Evolutionary conservation across 371 early-diverging fungal genomes (phyloP), one percentile per base, ranked within the genome.

Genomic region (Paraphysoderma sedebokerense): DNA sequence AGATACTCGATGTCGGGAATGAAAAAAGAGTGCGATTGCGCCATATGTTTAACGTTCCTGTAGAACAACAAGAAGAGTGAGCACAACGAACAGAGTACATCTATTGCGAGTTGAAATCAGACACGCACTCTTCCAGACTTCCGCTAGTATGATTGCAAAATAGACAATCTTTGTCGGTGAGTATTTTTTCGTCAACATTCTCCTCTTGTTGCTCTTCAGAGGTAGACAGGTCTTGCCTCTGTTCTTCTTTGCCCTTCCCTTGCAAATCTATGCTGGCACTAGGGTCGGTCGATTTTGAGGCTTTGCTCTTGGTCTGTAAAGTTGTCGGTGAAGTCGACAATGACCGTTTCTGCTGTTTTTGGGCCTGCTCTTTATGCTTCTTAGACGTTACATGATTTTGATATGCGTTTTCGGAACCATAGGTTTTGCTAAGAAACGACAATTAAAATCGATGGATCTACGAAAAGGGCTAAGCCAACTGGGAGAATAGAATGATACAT

Each of bases 1-100:
- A 96, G 59, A 55, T 77, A 91, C 58, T 95, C 96, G 36, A 89
- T 70, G 63, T 96, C 92, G 23, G 98, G 98, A 50, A 98, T 80
- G 55, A 92, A 98, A 60, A 98, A 84, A 54, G 82, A 79, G 62
- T 98, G 98, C 11, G 58, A 63, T 31, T 54, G 58, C 11, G 82
- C 73, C 98, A 98, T 98, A 62, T 98, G 98, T 31, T 68, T 66
- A 65, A 98, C 62, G 57, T 88, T 92, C 29, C 67, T 56, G 49
- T 42, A 11, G 46, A 27, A 20, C n/a, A n/a, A n/a, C n/a, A n/a
- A n/a, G n/a, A n/a, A n/a, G n/a, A n/a, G n/a, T n/a, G n/a, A n/a
- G n/a, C n/a, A n/a, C n/a, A n/a, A n/a, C n/a, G n/a, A n/a, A n/a
- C n/a, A n/a, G n/a, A n/a, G n/a, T n/a, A n/a, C n/a, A n/a, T n/a